Conservation (phyloP, 345 rosid species). For the Capsella bursapastoris region DNA sequence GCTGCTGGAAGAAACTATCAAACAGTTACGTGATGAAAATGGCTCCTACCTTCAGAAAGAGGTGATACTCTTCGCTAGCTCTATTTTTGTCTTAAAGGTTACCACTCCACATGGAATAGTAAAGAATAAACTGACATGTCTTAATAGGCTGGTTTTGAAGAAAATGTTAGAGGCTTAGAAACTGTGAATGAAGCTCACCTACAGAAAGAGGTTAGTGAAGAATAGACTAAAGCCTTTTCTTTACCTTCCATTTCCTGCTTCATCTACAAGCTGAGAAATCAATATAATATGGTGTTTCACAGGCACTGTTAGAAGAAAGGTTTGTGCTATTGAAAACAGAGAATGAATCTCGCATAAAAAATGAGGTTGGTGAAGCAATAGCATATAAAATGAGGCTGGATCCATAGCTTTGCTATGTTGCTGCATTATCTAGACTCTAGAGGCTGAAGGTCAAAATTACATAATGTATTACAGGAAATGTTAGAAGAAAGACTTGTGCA, state of each 20-base stretch:
- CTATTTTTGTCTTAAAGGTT: background rate
- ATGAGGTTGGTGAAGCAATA: constrained; percentile 28
- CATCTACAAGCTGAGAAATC: constrained; percentile 24
- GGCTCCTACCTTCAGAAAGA: constrained; percentile 53
- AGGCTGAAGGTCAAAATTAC: constrained; percentile 13
- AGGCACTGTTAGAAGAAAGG: constrained; percentile 41
- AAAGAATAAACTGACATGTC: constrained; percentile 12
- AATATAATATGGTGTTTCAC: constrained; percentile 16
- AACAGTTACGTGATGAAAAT: constrained; percentile 52
- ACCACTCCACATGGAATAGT: background rate
- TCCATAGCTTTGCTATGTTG: constrained; percentile 1
- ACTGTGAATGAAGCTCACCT: constrained; percentile 53
- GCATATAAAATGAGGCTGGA: background rate
- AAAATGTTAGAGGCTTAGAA: constrained; percentile 51
- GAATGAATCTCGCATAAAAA: constrained; percentile 38
- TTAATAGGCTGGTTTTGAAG: constrained; percentile 58
- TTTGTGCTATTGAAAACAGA: constrained; percentile 34
- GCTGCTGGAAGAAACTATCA: constrained; percentile 53
- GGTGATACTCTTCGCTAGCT: constrained; percentile 44
- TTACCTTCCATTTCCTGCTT: constrained; percentile 5
- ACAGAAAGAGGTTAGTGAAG: constrained; percentile 55
- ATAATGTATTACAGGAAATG: constrained; percentile 25
- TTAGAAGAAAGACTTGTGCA: constrained; percentile 40
- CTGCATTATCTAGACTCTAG: constrained; percentile 17
- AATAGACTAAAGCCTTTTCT: background rate